Base-by-base conservation (phyloP, 2,329 filamentous ascomycete genomes). In the Furcasterigmium sp. region DNA sequence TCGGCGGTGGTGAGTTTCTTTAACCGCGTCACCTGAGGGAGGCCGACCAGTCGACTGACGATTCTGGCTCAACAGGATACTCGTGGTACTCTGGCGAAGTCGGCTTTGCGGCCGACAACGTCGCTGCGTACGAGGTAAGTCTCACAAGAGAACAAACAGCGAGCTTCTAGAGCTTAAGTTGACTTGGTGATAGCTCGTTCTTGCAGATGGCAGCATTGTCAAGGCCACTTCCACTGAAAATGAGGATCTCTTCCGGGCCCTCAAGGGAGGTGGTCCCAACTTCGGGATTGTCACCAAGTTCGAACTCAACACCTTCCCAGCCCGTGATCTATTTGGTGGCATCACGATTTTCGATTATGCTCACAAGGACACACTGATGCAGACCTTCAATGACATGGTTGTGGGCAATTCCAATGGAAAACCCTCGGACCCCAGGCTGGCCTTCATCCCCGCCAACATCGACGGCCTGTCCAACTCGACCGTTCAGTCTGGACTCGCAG, bases 211-310 rank as follows among this genome's bases (percentile, higher is more conserved):
- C 2, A 43, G 46, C 2, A 59, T 76, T 26, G 53, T 71, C 13
- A 63, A 65, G 13, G 70, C 65, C 13, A 69, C 61, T 25, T 43
- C 45, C 1, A 42, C 49, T 0, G 39, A 56, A 3, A 60, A 73
- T 40, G 29, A 49, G 0, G 71, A 76, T 46, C 61, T 77, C 1
- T 76, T 62, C 51, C 63, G 60, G 47, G 72, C 70, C 1, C 57
- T 75, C 3, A 69, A 71, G 44, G 74, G 73, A 5, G 73, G 73
- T 11, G 61, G 63, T n/a, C 67, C 60, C 45, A 76, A 76, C 49
- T 69, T 72, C 37, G 70, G 69, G 26, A 59, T 68, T 41, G 58
- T 65, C 2, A 63, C 68, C 2, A 47, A 52, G 5, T 62, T 64
- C 41, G 57, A 62, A 20, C 40, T 68, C 15, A 34, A 36, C 19